phyloP scores from a whole-genome alignment of 192 early-diverging fungal genomes.

The Coemansia sp. region DNA sequence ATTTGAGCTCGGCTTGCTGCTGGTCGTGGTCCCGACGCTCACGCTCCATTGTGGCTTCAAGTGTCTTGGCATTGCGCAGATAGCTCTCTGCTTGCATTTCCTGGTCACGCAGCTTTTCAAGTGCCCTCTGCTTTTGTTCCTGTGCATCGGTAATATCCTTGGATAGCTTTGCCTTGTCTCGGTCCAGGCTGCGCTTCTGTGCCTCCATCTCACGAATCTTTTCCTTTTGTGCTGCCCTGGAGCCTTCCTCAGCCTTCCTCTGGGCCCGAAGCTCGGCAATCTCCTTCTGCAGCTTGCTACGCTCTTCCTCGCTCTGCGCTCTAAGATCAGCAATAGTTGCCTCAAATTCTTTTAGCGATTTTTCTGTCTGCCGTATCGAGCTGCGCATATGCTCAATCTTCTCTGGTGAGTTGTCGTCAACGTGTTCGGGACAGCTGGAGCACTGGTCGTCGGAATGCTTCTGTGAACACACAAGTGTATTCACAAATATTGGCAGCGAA shows the following conservation, averaged over 20 bases:
- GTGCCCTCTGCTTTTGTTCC: constrained; percentile 23
- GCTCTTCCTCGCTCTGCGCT: constrained; percentile 22
- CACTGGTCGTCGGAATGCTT: neutral
- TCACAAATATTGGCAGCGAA: constrained; percentile 41
- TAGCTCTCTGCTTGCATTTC: constrained; percentile 19
- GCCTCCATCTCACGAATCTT: constrained; percentile 35
- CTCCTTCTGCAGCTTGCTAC: constrained; percentile 23
- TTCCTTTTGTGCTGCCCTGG: constrained; percentile 22
- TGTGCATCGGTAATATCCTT: constrained; percentile 23
- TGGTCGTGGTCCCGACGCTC: constrained; percentile 30
- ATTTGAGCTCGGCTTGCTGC: constrained; percentile 23
- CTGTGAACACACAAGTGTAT: constrained; percentile 16
- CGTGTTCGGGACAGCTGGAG: constrained; percentile 1
- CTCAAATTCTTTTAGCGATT: constrained; percentile 11
- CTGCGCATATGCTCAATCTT: constrained; percentile 12
- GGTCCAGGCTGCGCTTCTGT: constrained; percentile 37
- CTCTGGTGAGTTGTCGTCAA: constrained; percentile 1
- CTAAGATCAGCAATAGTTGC: constrained; percentile 14
- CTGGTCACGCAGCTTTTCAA: constrained; percentile 22
- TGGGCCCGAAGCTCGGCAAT: constrained; percentile 20
- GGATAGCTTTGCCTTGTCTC: constrained; percentile 19
- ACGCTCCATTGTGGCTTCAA: constrained; percentile 24
- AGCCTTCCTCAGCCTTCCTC: constrained; percentile 33
- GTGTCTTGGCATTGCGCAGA: constrained; percentile 16
- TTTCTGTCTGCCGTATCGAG: constrained; percentile 19